A percentile compares a stretch with the other conserved stretches of the same genome.
Evolutionary conservation across 805 yeast genomes (phyloP).

Genomic region (Saturnispora serradocipensis): DNA sequence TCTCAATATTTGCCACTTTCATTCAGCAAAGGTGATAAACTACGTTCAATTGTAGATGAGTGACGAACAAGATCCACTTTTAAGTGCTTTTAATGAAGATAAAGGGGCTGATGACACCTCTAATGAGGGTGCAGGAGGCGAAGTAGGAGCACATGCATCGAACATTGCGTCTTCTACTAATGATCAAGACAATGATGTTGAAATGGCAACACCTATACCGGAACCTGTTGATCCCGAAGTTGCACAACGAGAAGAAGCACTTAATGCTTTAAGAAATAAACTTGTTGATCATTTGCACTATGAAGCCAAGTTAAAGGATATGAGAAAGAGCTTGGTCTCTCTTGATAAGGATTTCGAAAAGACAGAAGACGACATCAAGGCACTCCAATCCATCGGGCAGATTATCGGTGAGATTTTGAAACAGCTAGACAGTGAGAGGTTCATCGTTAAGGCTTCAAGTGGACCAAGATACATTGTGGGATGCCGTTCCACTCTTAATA

Average conservation of each 20-base stretch:
- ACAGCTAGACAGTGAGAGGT: conserved; percentile 89
- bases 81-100: conserved; percentile 51
- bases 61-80: conserved; percentile 63
- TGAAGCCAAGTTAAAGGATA: conserved; percentile 82
- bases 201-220: conserved; percentile 8
- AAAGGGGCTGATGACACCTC: conserved; percentile 4
- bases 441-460: conserved; percentile 90
- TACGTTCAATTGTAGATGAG: conserved; percentile 18
- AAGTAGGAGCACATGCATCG: not conserved
- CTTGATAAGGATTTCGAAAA: conserved; percentile 77
- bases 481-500: conserved; percentile 85
- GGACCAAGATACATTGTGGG: conserved; percentile 98
- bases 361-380: conserved; percentile 95
- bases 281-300: conserved; percentile 88
- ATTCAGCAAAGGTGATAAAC: not conserved
- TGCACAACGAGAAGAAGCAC: conserved; percentile 55
- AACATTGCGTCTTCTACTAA: conserved; percentile 4
- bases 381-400: conserved; percentile 94
- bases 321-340: conserved; percentile 75
- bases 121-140: not conserved
- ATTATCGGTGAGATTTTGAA: conserved; percentile 94
- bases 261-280: conserved; percentile 72
- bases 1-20: conserved; percentile 2
- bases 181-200: conserved; percentile 2
- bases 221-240: conserved; percentile 14